Percentiles rank a stretch among this genome's conserved stretches.
Evolutionary conservation across 2,329 filamentous ascomycete species (phyloP).

Genomic region (Aspergillus pseudoglaucus): DNA sequence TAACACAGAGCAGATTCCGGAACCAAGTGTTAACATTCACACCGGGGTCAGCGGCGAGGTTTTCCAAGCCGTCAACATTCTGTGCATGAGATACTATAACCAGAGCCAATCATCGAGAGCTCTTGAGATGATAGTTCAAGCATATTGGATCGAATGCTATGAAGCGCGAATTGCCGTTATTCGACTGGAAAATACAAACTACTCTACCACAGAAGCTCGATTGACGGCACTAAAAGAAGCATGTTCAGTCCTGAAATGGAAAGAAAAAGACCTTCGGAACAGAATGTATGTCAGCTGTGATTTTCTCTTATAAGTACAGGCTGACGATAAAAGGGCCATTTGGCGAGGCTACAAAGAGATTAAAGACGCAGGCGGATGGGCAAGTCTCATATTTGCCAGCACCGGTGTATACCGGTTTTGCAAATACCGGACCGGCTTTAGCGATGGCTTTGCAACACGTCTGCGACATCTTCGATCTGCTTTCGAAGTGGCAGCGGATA

Average conservation of each 20-base stretch:
- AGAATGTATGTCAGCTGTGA: slow-evolving; percentile 12
- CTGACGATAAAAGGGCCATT: slow-evolving; percentile 29
- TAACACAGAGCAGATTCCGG: slow-evolving; percentile 3
- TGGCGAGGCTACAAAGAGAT: slow-evolving; percentile 57
- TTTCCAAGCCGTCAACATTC: slow-evolving; percentile 15
- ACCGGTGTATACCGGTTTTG: slow-evolving; percentile 55
- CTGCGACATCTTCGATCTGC: slow-evolving; percentile 41
- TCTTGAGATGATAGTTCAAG: slow-evolving; percentile 54
- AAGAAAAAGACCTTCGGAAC: slow-evolving; percentile 53
- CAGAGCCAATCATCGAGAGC: slow-evolving; percentile 50
- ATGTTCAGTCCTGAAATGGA: slow-evolving; percentile 49
- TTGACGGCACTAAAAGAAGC: slow-evolving; percentile 50
- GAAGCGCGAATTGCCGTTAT: slow-evolving; percentile 45
- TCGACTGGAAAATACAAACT: slow-evolving; percentile 31
- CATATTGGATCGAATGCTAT: slow-evolving; percentile 52
- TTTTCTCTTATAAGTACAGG: not conserved
- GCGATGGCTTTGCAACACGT: slow-evolving; percentile 44
- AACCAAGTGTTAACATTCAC: slow-evolving; percentile 11
- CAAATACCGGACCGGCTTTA: slow-evolving; percentile 53
- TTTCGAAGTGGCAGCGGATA: slow-evolving; percentile 50
- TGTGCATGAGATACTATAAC: slow-evolving; percentile 25
- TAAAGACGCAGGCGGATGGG: slow-evolving; percentile 52
- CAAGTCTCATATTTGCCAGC: slow-evolving; percentile 50
- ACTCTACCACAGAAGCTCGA: slow-evolving; percentile 44
- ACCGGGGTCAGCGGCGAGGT: slow-evolving; percentile 8